Conservation (phyloP, 768 basidiomycete genomes). For the Lactifluus rugatus region DNA sequence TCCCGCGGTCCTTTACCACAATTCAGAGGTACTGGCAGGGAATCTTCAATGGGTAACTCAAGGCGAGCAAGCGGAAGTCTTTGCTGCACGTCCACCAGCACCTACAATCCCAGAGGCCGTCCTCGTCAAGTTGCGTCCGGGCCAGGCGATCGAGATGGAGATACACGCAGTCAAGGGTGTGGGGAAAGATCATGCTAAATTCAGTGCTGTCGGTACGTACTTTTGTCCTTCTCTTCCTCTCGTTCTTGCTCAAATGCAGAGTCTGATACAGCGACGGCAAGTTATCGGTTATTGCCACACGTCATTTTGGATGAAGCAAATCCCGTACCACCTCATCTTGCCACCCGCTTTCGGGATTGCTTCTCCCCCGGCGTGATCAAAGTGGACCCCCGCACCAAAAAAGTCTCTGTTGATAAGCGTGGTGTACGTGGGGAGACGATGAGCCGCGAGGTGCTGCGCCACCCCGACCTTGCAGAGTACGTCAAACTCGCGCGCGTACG, state of each 20-base stretch:
- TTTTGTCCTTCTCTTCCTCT: background rate
- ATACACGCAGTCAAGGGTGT: constrained; percentile 88
- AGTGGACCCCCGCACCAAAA: constrained; percentile 46
- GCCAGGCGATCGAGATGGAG: constrained; percentile 78
- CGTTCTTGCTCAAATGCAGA: background rate
- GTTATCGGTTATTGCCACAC: constrained; percentile 85
- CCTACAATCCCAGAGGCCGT: constrained; percentile 79
- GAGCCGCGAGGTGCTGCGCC: constrained; percentile 83
- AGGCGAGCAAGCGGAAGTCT: constrained; percentile 65
- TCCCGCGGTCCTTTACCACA: constrained; percentile 44
- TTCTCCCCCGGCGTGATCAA: constrained; percentile 79
- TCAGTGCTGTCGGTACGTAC: constrained; percentile 78
- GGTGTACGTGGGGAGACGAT: constrained; percentile 79
- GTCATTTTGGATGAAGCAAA: constrained; percentile 60
- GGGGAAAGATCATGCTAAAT: constrained; percentile 95
- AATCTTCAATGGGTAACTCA: constrained; percentile 71
- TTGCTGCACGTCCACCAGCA: constrained; percentile 42
- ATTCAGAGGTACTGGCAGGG: constrained; percentile 57
- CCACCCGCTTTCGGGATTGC: constrained; percentile 75
- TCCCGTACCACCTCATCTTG: constrained; percentile 68
- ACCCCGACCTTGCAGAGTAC: constrained; percentile 78
- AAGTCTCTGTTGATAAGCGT: constrained; percentile 50
- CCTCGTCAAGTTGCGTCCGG: constrained; percentile 83
- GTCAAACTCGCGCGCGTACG: constrained; percentile 79
- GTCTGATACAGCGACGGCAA: constrained; percentile 66